phyloP scores from a whole-genome alignment of 345 rosid species.

The Turritis glabra region DNA sequence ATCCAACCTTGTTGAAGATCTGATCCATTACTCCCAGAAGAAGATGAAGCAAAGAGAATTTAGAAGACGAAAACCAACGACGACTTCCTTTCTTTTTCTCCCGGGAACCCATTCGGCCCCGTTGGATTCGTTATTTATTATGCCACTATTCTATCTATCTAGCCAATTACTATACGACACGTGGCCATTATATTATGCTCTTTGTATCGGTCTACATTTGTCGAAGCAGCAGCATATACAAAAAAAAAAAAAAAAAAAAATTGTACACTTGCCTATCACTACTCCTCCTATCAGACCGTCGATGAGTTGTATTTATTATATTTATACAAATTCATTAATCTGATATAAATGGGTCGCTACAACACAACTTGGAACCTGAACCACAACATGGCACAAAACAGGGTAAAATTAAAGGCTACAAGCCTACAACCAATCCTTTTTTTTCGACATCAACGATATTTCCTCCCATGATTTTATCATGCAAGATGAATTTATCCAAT shows the following conservation, averaged over 20 bases:
- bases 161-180: not conserved
- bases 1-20: constrained; percentile 84
- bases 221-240: not conserved
- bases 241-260: not conserved
- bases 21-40: constrained; percentile 65
- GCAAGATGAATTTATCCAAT: no score
- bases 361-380: no score
- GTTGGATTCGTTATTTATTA: constrained; percentile 15
- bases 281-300: no score
- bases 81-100: not conserved
- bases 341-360: no score
- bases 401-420: no score
- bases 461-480: no score
- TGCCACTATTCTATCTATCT: not conserved
- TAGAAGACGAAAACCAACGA: not conserved
- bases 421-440: no score
- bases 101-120: not conserved
- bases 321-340: no score
- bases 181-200: not conserved
- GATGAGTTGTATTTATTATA: no score
- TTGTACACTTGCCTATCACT: not conserved
- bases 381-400: no score
- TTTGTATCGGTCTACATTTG: not conserved
- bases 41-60: not conserved
- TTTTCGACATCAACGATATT: no score